Evolutionary conservation across 2,329 filamentous ascomycete species (phyloP), one percentile per base, ranked within the genome.

Genomic region (Fusarium odoratissimum): DNA sequence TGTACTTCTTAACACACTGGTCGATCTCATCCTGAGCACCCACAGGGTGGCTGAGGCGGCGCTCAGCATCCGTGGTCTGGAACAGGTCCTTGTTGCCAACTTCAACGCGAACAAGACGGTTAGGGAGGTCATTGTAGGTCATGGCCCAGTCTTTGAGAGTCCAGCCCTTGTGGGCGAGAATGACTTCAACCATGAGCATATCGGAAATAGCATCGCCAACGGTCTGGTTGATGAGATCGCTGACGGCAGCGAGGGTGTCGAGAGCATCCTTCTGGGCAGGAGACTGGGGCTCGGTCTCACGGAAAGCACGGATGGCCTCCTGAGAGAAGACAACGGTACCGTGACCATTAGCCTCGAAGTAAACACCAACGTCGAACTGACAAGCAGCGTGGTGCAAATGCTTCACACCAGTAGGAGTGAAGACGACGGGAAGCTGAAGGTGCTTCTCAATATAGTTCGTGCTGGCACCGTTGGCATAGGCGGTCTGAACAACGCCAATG

Each of bases 311-410:
- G 51, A 95, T 86, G 8, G 95, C 95, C 67, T 93, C 91, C 64
- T 92, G 90, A 2, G 94, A 97, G 87, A 99, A 99, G 60, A 98
- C 91, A 40, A 98, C 93, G 14, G 96, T 99, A 74, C 96, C 96
- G 83, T 99, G 96, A 35, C 96, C 96, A 80, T 99, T 99, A 73
- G 96, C 96, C 85, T 99, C 96, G 79, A 99, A 99, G 86, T 99
- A 99, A 58, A 98, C 94, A 64, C 96, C 96, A 61, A 98, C 91
- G 78, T 99, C 96, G 77, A 97, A 97, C 74, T 95, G 93, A 78
- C 93, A 91, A 42, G 96, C 96, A n/a, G 94, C 96, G 80, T 98
- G 96, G 84, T 99, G 96, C 71, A 99, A 89, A 83, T 98, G 93
- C 87, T 99, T 99, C 70, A 99, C 96, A 74, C 96, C 96, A 1